Evolutionary conservation across 139 green algal genomes (phyloP).

Genomic region (Picochlorum sp.): DNA sequence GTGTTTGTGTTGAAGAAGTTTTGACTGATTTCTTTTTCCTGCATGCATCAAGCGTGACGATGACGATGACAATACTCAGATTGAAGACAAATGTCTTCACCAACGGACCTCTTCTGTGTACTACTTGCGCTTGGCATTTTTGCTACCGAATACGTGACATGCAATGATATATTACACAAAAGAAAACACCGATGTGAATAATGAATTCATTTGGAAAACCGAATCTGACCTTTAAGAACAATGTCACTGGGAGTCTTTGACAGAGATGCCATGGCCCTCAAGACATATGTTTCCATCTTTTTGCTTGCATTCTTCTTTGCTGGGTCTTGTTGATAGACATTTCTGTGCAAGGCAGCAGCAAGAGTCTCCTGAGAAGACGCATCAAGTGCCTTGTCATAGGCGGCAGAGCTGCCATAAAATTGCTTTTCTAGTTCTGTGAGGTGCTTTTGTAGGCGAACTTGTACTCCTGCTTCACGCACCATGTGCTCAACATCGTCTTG

Average conservation of each 20-base stretch:
- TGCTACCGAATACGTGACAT: background rate
- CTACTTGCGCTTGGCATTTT: background rate
- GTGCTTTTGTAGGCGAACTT: slow-evolving; percentile 41
- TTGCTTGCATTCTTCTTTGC: slow-evolving; percentile 10
- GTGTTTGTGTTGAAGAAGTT: background rate
- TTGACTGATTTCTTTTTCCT: background rate
- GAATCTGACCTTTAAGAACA: slow-evolving; percentile 35
- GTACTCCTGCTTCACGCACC: slow-evolving; percentile 38
- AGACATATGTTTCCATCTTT: slow-evolving; percentile 28
- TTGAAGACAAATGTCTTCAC: too few species aligned
- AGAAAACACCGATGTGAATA: too few species aligned
- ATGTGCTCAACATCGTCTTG: slow-evolving; percentile 45
- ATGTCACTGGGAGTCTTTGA: slow-evolving; percentile 22
- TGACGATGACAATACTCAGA: too few species aligned
- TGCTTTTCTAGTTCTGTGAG: slow-evolving; percentile 50
- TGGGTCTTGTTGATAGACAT: slow-evolving; percentile 33
- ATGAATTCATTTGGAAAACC: slow-evolving; percentile 18
- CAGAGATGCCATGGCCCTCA: slow-evolving; percentile 42
- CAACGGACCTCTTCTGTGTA: background rate
- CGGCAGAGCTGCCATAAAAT: slow-evolving; percentile 49
- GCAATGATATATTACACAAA: too few species aligned
- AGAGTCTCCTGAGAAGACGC: slow-evolving; percentile 4
- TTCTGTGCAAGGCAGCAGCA: slow-evolving; percentile 31
- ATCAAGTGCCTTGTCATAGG: slow-evolving; percentile 43
- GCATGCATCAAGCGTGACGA: background rate